Evolutionary conservation across 305 asterid genomes (phyloP).

Genomic region (Rubia occidens): DNA sequence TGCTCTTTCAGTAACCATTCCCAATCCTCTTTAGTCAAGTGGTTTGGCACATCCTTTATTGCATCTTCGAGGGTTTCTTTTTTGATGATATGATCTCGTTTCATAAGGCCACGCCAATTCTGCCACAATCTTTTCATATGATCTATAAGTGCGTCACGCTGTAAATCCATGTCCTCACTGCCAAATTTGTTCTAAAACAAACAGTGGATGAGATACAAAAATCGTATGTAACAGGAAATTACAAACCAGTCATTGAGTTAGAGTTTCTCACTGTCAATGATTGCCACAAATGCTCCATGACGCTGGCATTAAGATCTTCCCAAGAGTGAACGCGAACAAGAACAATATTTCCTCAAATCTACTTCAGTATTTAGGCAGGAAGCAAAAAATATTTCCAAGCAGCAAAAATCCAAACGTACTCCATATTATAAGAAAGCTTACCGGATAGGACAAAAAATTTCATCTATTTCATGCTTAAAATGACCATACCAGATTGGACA

Average conservation of each 20-base stretch:
- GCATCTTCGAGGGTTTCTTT: neutral
- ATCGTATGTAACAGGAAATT: too few relatives aligned
- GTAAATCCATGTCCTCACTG: neutral
- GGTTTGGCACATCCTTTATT: neutral
- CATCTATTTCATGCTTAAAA: too few relatives aligned
- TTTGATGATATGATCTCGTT: neutral
- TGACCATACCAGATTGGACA: too few relatives aligned
- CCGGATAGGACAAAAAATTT: too few relatives aligned
- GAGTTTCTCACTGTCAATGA: neutral
- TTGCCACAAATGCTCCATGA: neutral
- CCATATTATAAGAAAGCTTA: too few relatives aligned
- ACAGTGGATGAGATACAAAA: neutral
- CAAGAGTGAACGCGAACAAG: neutral
- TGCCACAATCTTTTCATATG: neutral
- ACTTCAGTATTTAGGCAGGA: too few relatives aligned
- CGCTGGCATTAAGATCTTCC: neutral
- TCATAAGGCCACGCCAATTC: neutral
- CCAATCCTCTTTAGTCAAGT: neutral
- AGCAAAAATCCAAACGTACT: too few relatives aligned
- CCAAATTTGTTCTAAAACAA: neutral
- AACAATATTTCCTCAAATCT: neutral
- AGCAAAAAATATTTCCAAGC: too few relatives aligned
- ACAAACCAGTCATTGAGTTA: neutral
- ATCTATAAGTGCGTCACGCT: neutral
- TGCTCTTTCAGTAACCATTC: neutral